Base-by-base conservation (phyloP, 2,329 filamentous ascomycete genomes). In the Cadophora luteo-olivacea region DNA sequence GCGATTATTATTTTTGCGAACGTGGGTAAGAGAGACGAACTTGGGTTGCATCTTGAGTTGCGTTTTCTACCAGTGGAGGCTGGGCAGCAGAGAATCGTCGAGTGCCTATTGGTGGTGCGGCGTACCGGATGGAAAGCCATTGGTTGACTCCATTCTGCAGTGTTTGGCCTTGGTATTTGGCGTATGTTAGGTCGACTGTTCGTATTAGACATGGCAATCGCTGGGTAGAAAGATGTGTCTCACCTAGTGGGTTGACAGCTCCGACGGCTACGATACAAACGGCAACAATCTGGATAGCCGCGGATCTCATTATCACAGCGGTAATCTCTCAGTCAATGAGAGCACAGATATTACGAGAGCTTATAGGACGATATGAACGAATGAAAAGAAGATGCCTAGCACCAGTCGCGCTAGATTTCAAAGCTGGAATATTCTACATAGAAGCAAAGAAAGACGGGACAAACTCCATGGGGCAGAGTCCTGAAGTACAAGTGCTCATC, bases 81-180 rank as follows among this genome's bases (percentile, higher is more conserved):
- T 66, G 55, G 11, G 64, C 57, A 2, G 64, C 57, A n/a, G 55
- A 41, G 36, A 66, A 66, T 19, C 64, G 25, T n/a, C 45, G 45
- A 25, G 32, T 25, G 16, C 57, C 64, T 14, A 48, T 61, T 14
- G 64, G 64, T 29, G 64, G 64, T 29, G 64, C 64, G 3, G 64
- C 64, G 33, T 55, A 66, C 7, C 64, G 45, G 12, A 66, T 6
- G 14, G 45, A 22, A 4, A 61, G 57, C 64, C 64, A 66, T 32
- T 66, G 55, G 19, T 61, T 66, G 14, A 66, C 64, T 32, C 64
- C 64, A 48, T 61, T 66, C n/a, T 61, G 45, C 8, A 61, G 32
- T n/a, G 55, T 61, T 16, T 38, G n/a, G n/a, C 64, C 64, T 55
- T 61, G 64, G 19, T 66, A 66, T 48, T 62, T 52, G 11, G 57